A percentile compares a stretch with the other conserved stretches of the same genome.
These are phyloP conservation scores for Ensete ventricosum DNA, from an alignment of 176 grass and related monocot species.

Conservation along the genomic window DNA sequence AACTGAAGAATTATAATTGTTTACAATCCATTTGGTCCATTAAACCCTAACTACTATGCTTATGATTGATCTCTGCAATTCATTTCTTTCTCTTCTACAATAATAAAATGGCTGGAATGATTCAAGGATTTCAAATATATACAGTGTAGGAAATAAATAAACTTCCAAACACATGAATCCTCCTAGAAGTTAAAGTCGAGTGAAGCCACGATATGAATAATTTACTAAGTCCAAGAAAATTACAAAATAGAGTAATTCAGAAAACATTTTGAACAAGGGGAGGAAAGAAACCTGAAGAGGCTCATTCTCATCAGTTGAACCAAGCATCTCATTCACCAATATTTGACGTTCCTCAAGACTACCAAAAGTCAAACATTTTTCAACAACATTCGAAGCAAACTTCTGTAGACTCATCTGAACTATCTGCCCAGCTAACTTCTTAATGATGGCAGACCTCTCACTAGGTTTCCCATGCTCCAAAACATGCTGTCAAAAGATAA, in stretches of 20 bases:
- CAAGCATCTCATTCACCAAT: conserved; percentile 88
- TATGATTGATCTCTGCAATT: no score
- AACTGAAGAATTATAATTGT: no score
- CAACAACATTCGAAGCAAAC: conserved; percentile 95
- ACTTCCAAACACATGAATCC: background rate
- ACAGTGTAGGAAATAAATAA: background rate
- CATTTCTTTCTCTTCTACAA: no score
- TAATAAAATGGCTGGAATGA: background rate
- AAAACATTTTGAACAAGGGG: background rate
- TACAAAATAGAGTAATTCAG: background rate
- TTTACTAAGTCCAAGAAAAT: background rate
- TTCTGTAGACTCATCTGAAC: conserved; percentile 98
- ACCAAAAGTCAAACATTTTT: conserved; percentile 89
- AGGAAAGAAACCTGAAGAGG: conserved; percentile 60
- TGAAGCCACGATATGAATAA: no score
- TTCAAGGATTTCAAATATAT: background rate
- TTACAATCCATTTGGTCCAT: no score
- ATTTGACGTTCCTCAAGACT: conserved; percentile 59
- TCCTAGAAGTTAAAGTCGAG: no score
- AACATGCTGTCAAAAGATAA: conserved; percentile 52
- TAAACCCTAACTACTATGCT: no score
- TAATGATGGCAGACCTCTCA: conserved; percentile 70
- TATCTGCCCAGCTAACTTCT: conserved; percentile 84
- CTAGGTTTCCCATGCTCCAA: conserved; percentile 80
- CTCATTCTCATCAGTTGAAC: conserved; percentile 87